phyloP scores from a whole-genome alignment of 148 eudicot genomes.

The Spergularia marina region DNA sequence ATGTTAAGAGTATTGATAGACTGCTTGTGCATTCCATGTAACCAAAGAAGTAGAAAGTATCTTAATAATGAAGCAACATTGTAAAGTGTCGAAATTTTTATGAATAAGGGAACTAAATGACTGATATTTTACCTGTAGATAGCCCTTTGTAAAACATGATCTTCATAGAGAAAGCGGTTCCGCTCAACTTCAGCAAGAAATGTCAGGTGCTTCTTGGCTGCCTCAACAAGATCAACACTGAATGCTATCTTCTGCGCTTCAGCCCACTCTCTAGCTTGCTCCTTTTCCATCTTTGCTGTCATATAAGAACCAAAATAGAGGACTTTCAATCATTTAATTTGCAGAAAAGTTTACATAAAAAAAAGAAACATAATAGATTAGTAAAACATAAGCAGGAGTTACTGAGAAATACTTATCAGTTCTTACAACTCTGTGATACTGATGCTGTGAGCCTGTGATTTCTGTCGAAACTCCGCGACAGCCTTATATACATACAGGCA shows the following conservation, averaged over 20 bases:
- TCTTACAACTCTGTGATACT: background rate
- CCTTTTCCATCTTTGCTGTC: constrained; percentile 19
- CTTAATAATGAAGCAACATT: too few relatives aligned
- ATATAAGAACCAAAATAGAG: background rate
- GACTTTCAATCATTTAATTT: background rate
- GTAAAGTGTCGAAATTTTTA: too few relatives aligned
- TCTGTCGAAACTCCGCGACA: background rate
- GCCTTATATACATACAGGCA: background rate
- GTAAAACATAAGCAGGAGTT: background rate
- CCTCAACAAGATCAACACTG: constrained; percentile 52
- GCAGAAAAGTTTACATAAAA: background rate
- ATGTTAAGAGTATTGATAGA: too few relatives aligned
- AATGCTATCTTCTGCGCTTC: constrained; percentile 55
- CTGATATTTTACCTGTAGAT: constrained; percentile 41
- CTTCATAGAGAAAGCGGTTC: constrained; percentile 59
- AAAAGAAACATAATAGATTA: background rate
- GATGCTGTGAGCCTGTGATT: too few relatives aligned
- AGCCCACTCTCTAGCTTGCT: constrained; percentile 59
- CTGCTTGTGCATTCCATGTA: too few relatives aligned
- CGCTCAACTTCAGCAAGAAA: constrained; percentile 67
- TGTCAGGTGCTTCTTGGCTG: constrained; percentile 57
- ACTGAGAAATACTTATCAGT: background rate
- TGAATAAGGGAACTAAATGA: too few relatives aligned
- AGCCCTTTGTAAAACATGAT: constrained; percentile 47
- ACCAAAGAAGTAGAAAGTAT: too few relatives aligned